Evolutionary conservation across 495 filamentous ascomycete species (phyloP).

Genomic region (Amphirosellinia nigrospora): DNA sequence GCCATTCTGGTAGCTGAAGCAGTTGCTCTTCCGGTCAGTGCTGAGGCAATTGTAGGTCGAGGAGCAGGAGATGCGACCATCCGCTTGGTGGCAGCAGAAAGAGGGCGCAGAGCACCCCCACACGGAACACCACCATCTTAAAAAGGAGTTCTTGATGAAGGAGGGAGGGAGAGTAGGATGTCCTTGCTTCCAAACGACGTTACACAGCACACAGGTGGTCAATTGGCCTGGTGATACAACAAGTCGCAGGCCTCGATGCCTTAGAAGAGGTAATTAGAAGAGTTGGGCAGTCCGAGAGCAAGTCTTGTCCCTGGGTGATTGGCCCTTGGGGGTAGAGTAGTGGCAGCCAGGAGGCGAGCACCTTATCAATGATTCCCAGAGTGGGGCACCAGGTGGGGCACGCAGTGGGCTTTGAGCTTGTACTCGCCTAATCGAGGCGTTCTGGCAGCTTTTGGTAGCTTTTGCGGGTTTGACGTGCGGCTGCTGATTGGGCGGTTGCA

Average conservation of each 20-base stretch:
- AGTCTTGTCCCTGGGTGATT: neutral
- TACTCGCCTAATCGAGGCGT: constrained; percentile 18
- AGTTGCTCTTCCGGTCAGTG: constrained; percentile 34
- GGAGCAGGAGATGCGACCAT: constrained; percentile 14
- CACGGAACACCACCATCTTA: constrained; percentile 36
- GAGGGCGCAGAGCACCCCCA: constrained; percentile 33
- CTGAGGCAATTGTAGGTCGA: constrained; percentile 21
- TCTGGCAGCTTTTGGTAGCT: constrained; percentile 3
- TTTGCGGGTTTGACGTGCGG: constrained; percentile 33
- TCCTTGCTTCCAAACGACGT: neutral
- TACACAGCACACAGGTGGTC: neutral
- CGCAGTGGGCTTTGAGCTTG: neutral
- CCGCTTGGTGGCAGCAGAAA: constrained; percentile 27
- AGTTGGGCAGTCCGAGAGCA: constrained; percentile 2
- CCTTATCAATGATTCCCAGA: constrained; percentile 31
- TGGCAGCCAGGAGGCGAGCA: neutral
- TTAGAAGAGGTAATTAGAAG: neutral
- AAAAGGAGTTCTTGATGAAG: neutral
- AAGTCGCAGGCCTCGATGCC: neutral
- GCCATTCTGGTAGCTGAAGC: constrained; percentile 46
- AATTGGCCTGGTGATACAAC: neutral
- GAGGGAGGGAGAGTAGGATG: neutral
- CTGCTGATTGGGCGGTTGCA: constrained; percentile 31
- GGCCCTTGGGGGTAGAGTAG: neutral
- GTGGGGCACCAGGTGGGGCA: constrained; percentile 1